Conservation (phyloP, 805 yeast genomes). For the Saccharomycopsis fibuligera region DNA sequence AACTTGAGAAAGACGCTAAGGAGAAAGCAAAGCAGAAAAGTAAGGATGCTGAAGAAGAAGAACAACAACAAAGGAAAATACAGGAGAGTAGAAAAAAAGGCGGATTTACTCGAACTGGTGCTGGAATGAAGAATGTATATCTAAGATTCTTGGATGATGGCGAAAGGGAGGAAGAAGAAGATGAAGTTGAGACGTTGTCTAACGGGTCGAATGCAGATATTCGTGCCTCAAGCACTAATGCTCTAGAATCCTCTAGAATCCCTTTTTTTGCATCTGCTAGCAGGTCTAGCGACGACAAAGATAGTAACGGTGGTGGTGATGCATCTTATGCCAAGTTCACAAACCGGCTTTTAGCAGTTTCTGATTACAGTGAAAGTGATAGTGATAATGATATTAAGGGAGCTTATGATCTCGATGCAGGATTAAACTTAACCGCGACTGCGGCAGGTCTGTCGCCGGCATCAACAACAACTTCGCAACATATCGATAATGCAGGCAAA, state of each 20-base stretch:
- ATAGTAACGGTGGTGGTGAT: too few relatives aligned
- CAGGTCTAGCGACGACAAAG: too few relatives aligned
- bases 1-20: constrained; percentile 28
- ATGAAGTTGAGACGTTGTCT: neutral
- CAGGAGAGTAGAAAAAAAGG: neutral
- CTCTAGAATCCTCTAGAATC: too few relatives aligned
- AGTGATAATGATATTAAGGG: neutral
- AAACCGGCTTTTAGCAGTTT: neutral
- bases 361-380: neutral
- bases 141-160: constrained; percentile 21
- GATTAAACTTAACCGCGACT: neutral
- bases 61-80: constrained; percentile 13
- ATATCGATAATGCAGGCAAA: neutral
- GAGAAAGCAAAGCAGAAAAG: constrained; percentile 1
- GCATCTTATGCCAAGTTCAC: neutral
- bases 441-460: neutral
- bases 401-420: neutral
- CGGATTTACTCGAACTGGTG: constrained; percentile 12
- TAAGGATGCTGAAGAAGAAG: neutral
- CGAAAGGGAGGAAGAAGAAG: constrained; percentile 21
- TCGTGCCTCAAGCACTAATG: too few relatives aligned
- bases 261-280: too few relatives aligned
- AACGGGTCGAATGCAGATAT: neutral
- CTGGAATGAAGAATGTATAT: constrained; percentile 22
- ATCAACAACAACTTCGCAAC: neutral